A percentile compares a stretch with the other conserved stretches of the same genome.
phyloP scores from a whole-genome alignment of 495 filamentous ascomycete genomes.

The Hyphodiscus hymeniophilus region DNA sequence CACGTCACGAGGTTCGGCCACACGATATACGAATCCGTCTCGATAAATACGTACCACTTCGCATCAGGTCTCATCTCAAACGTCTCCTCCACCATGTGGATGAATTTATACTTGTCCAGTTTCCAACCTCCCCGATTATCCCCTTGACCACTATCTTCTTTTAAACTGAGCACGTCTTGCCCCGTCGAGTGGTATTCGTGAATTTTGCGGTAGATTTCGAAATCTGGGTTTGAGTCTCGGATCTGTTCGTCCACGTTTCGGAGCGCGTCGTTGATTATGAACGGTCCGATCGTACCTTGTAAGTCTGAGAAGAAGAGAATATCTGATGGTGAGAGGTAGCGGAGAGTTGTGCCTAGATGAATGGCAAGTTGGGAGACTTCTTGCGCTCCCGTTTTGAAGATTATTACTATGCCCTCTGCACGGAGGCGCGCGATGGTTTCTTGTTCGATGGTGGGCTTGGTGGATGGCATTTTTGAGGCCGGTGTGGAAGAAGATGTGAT shows the following conservation, averaged over 20 bases:
- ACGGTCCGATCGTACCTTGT: conserved; percentile 39
- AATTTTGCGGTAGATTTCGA: conserved; percentile 40
- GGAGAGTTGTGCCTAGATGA: conserved; percentile 44
- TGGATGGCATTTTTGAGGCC: neutral
- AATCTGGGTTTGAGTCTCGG: conserved; percentile 36
- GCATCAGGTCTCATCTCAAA: conserved; percentile 39
- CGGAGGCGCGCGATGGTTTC: conserved; percentile 1
- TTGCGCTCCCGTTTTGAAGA: conserved; percentile 51
- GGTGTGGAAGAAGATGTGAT: neutral
- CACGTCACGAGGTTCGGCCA: conserved; percentile 56
- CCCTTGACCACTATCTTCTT: neutral
- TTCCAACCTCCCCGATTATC: conserved; percentile 40
- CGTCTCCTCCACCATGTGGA: conserved; percentile 54
- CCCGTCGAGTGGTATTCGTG: conserved; percentile 3
- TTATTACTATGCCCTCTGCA: conserved; percentile 22
- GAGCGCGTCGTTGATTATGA: conserved; percentile 44
- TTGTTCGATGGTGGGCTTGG: conserved; percentile 5
- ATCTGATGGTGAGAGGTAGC: conserved; percentile 26
- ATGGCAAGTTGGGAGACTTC: conserved; percentile 45
- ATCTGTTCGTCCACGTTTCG: conserved; percentile 31
- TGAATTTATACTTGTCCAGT: conserved; percentile 65
- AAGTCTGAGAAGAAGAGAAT: conserved; percentile 52
- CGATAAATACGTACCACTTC: conserved; percentile 62
- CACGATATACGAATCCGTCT: conserved; percentile 58
- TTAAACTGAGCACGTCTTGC: conserved; percentile 1